Evolutionary conservation across 2,329 filamentous ascomycete genomes (phyloP).

Genomic region (Aspergillus ochraceoroseus): DNA sequence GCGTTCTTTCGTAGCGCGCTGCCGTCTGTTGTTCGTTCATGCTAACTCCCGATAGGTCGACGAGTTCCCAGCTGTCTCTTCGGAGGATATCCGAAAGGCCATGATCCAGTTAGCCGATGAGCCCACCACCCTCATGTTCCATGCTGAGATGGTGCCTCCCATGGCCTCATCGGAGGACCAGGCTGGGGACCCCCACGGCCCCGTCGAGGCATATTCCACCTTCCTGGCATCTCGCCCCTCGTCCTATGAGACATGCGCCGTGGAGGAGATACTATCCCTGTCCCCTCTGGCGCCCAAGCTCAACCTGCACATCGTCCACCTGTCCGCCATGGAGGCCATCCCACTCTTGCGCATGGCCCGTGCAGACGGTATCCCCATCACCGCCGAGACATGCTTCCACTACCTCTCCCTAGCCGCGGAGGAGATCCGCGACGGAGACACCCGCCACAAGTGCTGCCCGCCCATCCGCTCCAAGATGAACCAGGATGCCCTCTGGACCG

Average conservation of each 20-base stretch:
- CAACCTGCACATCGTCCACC: conserved; percentile 86
- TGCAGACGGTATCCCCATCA: conserved; percentile 71
- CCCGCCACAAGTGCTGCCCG: conserved; percentile 90
- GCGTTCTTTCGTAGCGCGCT: not conserved
- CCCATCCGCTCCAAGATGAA: conserved; percentile 78
- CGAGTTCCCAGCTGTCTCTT: conserved; percentile 88
- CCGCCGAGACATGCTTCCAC: conserved; percentile 93
- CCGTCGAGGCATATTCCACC: conserved; percentile 73
- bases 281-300: conserved; percentile 74
- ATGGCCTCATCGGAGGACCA: conserved; percentile 69
- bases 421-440: conserved; percentile 76
- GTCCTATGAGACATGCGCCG: conserved; percentile 83
- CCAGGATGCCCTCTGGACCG: conserved; percentile 80
- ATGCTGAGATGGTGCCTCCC: conserved; percentile 96
- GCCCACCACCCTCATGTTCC: conserved; percentile 94
- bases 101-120: conserved; percentile 75
- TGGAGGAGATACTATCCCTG: conserved; percentile 78
- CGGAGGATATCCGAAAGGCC: conserved; percentile 69
- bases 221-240: conserved; percentile 89
- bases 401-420: conserved; percentile 83
- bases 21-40: not conserved
- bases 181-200: conserved; percentile 65
- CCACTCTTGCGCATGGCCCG: conserved; percentile 72
- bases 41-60: conserved; percentile 60
- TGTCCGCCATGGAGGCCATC: conserved; percentile 84